Evolutionary conservation across 169 alveolate species (phyloP).

Genomic region (Cryptosporidium andersoni): DNA sequence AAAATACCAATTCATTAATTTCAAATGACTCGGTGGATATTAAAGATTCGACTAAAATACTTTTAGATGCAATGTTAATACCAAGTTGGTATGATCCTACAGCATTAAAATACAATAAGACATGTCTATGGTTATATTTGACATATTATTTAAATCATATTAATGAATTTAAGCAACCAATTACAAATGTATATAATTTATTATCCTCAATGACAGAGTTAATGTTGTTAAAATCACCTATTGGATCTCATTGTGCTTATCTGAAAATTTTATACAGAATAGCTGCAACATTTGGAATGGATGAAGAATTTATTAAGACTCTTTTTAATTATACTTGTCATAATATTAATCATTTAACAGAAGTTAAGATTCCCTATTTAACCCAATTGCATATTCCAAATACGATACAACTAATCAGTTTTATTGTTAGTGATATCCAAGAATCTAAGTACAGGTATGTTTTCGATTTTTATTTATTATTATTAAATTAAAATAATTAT

Average conservation of each 20-base stretch:
- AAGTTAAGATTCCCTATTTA: no score
- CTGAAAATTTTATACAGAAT: conserved; percentile 38
- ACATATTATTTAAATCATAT: not conserved
- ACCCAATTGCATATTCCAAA: not conserved
- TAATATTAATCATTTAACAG: not conserved
- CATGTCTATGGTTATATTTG: conserved; percentile 13
- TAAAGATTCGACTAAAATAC: no score
- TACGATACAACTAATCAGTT: conserved; percentile 4
- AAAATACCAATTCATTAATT: not conserved
- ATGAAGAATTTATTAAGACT: not conserved
- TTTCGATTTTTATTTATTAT: no score
- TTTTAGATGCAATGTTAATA: conserved; percentile 3
- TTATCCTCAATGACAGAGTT: conserved; percentile 13
- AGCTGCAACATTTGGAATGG: conserved; percentile 36
- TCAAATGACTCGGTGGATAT: no score
- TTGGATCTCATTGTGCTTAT: conserved; percentile 54
- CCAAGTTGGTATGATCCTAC: conserved; percentile 54
- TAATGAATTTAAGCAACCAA: not conserved
- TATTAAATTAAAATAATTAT: no score
- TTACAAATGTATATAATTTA: conserved; percentile 15
- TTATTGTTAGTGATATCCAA: no score
- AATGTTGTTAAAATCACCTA: conserved; percentile 45
- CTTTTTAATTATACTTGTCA: conserved; percentile 39
- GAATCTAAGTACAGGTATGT: no score
- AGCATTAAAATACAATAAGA: conserved; percentile 36